A percentile compares a stretch with the other conserved stretches of the same genome.
phyloP scores from a whole-genome alignment of 176 grass and related monocot species.

The Aegilops umbellulata region DNA sequence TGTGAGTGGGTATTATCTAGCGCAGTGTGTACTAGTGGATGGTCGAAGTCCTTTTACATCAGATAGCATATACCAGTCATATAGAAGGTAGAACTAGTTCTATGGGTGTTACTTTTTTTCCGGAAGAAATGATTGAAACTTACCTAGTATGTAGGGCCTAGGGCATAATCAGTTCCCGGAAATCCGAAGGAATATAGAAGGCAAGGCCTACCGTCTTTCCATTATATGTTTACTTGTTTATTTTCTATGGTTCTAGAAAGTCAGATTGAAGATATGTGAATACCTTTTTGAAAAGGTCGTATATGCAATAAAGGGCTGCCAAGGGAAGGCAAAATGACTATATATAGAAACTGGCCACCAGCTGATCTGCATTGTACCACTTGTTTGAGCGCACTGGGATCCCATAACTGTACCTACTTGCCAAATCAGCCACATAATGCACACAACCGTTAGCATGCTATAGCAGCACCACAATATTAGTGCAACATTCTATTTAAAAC shows the following conservation, averaged over 20 bases:
- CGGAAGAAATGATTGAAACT: neutral
- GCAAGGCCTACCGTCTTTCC: neutral
- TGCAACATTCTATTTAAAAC: neutral
- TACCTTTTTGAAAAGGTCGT: neutral
- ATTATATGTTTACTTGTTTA: constrained; percentile 9
- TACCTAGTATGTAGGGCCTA: neutral
- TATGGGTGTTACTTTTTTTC: neutral
- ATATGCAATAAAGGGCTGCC: neutral
- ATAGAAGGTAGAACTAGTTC: neutral
- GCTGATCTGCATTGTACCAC: neutral
- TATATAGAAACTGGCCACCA: neutral
- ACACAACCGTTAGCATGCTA: neutral
- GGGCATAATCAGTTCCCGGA: neutral
- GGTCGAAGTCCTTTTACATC: neutral
- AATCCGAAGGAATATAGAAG: neutral
- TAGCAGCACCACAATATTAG: neutral
- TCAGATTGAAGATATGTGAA: neutral
- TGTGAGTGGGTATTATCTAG: neutral
- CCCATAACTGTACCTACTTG: neutral
- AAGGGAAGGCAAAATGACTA: neutral
- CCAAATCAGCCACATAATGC: neutral
- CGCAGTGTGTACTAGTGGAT: neutral
- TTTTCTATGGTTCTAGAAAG: neutral
- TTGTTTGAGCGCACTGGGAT: neutral
- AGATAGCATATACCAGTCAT: neutral